Evolutionary conservation across 768 basidiomycete species (phyloP), one percentile per base, ranked within the genome.

Genomic region (Boletus reticuloceps): DNA sequence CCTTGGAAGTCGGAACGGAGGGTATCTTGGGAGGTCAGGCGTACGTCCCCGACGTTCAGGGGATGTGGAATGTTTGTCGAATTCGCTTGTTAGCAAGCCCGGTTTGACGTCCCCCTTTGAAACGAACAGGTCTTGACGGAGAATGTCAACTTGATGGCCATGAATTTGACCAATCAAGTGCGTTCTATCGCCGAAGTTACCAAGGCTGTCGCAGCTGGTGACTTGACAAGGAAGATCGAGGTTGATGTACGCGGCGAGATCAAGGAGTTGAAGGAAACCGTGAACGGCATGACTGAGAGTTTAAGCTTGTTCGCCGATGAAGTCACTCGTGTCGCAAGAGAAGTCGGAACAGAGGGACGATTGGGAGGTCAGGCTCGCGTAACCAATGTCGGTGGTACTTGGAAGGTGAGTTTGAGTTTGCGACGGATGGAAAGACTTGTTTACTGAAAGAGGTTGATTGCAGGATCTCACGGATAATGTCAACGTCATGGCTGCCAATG

Each of bases 311-410:
- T 94, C 69, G 91, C 91, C 0, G 88, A 89, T 63, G 90, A 93
- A 72, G 84, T 85, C 53, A 84, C 84, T 31, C 78, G 94, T 51
- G 95, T 98, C 31, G 97, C 95, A 4, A 82, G 92, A 60, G 94
- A 98, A 74, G 97, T 98, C 68, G 97, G 97, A 29, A 98, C 95
- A 9, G 97, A 98, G 69, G 97, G 96, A 34, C 82, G 86, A 62
- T 78, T 98, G 65, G 97, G 96, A 48, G 96, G 95, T 11, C 95
- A 96, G 64, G 97, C 95, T 1, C 81, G 87, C 51, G 97, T 98
- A 37, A 88, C 87, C 58, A 91, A 94, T 66, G 93, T 99, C 43
- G 91, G 92, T 55, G 97, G 97, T 47, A 96, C 93, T 0, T 98
- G 97, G 97, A 94, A 94, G 77, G 79, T 77, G 43, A 44, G 59